phyloP scores from a whole-genome alignment of 208 protist species.

The Jaenimonas drosophilae region DNA sequence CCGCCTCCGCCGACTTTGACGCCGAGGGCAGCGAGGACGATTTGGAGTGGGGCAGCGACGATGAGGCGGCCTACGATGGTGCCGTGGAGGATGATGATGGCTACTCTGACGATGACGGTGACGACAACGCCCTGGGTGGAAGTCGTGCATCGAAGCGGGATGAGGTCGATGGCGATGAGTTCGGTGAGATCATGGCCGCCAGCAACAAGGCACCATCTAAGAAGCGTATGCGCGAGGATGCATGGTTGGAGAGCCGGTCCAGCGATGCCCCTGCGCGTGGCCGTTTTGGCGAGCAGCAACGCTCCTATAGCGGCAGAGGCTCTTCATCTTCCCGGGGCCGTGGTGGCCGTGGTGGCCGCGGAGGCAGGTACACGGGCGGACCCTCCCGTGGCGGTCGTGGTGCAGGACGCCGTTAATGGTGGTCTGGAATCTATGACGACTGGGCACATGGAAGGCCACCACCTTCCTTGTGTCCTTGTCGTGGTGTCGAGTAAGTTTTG shows the following conservation, averaged over 20 bases:
- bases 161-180: constrained; percentile 70
- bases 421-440: no score
- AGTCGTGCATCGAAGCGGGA: constrained; percentile 4
- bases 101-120: constrained; percentile 9
- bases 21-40: constrained; percentile 30
- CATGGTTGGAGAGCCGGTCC: constrained; percentile 53
- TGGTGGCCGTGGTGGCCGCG: neutral
- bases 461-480: no score
- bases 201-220: constrained; percentile 44
- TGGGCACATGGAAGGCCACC: no score
- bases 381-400: no score
- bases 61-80: constrained; percentile 43
- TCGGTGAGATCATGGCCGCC: constrained; percentile 65
- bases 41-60: constrained; percentile 65
- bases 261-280: neutral
- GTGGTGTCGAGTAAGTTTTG: no score
- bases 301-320: constrained; percentile 4
- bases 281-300: neutral
- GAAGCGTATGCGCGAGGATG: constrained; percentile 60
- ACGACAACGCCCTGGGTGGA: constrained; percentile 21
- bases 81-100: constrained; percentile 16
- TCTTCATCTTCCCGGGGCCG: neutral
- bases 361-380: neutral
- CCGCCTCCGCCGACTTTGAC: constrained; percentile 24
- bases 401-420: no score